Percentiles rank a stretch among this genome's conserved stretches.
phyloP scores from a whole-genome alignment of 257 asterid genomes.

The Solanum bulbocastanum region DNA sequence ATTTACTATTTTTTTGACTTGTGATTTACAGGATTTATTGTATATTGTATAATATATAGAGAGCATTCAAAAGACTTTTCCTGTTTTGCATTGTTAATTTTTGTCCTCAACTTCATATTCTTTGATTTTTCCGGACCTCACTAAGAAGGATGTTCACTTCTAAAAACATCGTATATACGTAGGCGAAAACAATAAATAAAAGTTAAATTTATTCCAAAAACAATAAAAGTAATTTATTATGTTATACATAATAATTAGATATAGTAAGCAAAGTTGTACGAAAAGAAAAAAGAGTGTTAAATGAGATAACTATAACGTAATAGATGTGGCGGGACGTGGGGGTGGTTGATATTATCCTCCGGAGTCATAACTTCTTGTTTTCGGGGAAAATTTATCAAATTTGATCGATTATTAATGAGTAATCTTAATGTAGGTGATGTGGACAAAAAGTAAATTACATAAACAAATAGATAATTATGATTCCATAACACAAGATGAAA shows the following conservation, averaged over 20 bases:
- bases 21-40: not conserved
- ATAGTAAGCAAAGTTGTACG: not conserved
- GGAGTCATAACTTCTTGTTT: rapidly evolving
- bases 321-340: not conserved
- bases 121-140: too few relatives aligned
- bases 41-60: not conserved
- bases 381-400: not conserved
- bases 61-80: not conserved
- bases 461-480: not conserved
- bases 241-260: not conserved
- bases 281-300: not conserved
- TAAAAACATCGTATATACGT: not conserved
- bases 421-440: not conserved
- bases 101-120: too few relatives aligned
- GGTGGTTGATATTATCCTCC: not conserved
- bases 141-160: not conserved
- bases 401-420: not conserved
- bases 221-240: not conserved
- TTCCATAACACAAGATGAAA: not conserved
- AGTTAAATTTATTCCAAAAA: too few relatives aligned
- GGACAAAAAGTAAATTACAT: not conserved
- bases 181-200: too few relatives aligned
- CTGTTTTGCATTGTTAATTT: not conserved
- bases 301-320: not conserved
- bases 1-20: not conserved